Evolutionary conservation across 371 early-diverging fungal genomes (phyloP).

Genomic region (Dentiscutata heterogama): DNA sequence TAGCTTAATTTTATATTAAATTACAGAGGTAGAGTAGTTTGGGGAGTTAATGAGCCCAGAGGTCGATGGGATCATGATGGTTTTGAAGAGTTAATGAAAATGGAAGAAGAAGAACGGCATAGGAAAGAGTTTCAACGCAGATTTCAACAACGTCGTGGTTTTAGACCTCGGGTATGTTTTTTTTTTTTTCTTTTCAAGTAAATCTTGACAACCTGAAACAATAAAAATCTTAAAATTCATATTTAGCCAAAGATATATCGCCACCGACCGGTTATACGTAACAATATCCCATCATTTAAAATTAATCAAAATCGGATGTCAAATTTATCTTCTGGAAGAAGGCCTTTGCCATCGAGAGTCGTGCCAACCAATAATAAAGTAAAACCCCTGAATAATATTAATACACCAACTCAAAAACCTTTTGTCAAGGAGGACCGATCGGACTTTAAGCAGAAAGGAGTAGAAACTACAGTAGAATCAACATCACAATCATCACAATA

Average conservation of each 20-base stretch:
- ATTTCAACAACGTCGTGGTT: slow-evolving; percentile 18
- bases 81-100: slow-evolving; percentile 53
- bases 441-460: not conserved
- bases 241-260: not conserved
- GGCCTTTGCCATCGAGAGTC: not conserved
- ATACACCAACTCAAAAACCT: not conserved
- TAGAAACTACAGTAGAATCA: not conserved
- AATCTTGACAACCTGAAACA: not conserved
- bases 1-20: too few relatives aligned
- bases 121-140: slow-evolving; percentile 44
- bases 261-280: not conserved
- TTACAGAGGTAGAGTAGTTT: slow-evolving; percentile 36
- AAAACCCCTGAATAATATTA: not conserved
- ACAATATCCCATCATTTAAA: not conserved
- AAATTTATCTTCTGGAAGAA: not conserved
- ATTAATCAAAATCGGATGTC: not conserved
- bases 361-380: not conserved
- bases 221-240: not conserved
- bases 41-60: slow-evolving; percentile 40
- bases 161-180: slow-evolving; percentile 7
- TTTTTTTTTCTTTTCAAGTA: not conserved
- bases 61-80: slow-evolving; percentile 60
- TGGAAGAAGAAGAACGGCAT: slow-evolving; percentile 55
- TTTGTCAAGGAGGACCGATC: not conserved
- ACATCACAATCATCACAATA: not conserved